These are phyloP conservation scores for Rauvolfia tetraphylla DNA, from an alignment of 257 asterid genomes.

Conservation along the genomic window DNA sequence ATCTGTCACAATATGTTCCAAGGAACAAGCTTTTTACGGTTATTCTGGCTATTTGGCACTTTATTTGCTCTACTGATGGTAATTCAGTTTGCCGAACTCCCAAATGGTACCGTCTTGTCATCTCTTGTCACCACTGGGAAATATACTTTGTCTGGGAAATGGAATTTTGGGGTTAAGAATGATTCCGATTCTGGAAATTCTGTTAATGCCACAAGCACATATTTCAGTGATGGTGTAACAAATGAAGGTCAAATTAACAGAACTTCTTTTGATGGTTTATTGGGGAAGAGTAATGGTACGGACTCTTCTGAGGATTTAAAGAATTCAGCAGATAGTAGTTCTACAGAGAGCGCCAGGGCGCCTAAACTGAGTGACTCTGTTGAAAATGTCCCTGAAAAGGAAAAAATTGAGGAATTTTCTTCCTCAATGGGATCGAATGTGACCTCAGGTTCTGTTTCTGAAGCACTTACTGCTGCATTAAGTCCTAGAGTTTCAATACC, in stretches of 20 bases:
- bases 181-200: conserved; percentile 9
- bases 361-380: background rate
- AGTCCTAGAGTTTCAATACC: background rate
- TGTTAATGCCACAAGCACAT: background rate
- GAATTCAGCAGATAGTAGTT: background rate
- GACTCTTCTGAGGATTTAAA: background rate
- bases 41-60: conserved; percentile 23
- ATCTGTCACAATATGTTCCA: conserved; percentile 19
- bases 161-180: conserved; percentile 16
- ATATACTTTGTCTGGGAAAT: background rate
- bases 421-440: conserved; percentile 1
- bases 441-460: background rate
- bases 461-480: background rate
- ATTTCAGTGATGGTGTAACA: background rate
- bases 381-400: background rate
- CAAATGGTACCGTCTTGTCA: conserved; percentile 20
- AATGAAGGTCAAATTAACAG: background rate
- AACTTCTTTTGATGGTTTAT: background rate
- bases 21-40: conserved; percentile 20
- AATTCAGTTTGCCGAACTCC: conserved; percentile 31
- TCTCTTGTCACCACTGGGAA: conserved; percentile 26
- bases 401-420: background rate
- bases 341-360: background rate
- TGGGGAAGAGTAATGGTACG: background rate
- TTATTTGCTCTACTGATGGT: conserved; percentile 24